phyloP scores from a whole-genome alignment of 176 grass and related monocot genomes.

The Cenchrus purpureus region DNA sequence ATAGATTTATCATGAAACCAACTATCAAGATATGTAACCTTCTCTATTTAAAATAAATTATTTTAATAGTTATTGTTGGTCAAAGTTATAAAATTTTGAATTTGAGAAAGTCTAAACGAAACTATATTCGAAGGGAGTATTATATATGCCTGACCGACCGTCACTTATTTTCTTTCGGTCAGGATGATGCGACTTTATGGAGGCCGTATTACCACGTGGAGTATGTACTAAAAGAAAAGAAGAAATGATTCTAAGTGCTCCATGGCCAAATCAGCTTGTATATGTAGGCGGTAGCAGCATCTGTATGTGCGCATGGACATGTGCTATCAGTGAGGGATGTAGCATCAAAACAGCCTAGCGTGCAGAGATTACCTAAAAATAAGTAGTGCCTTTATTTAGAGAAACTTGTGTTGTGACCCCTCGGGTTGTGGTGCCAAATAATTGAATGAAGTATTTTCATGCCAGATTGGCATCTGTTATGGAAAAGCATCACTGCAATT shows the following conservation, averaged over 20 bases:
- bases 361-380: not conserved
- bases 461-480: not conserved
- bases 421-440: not conserved
- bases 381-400: not conserved
- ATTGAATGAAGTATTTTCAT: not conserved
- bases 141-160: not conserved
- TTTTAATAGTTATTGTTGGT: too few species aligned
- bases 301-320: not conserved
- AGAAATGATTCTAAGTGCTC: slow-evolving; percentile 23
- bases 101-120: too few species aligned
- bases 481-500: not conserved
- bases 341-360: not conserved
- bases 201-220: slow-evolving; percentile 78
- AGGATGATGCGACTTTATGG: slow-evolving; percentile 79
- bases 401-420: not conserved
- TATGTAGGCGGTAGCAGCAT: not conserved
- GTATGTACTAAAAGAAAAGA: slow-evolving; percentile 48
- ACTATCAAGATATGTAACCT: too few species aligned
- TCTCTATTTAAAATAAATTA: too few species aligned
- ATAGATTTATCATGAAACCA: too few species aligned
- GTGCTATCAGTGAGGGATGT: not conserved
- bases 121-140: not conserved
- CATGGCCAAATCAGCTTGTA: not conserved
- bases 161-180: slow-evolving; percentile 32
- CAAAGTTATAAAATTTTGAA: too few species aligned